Evolutionary conservation across 2,329 filamentous ascomycete genomes (phyloP).

Genomic region (Zymoseptoria brevis): DNA sequence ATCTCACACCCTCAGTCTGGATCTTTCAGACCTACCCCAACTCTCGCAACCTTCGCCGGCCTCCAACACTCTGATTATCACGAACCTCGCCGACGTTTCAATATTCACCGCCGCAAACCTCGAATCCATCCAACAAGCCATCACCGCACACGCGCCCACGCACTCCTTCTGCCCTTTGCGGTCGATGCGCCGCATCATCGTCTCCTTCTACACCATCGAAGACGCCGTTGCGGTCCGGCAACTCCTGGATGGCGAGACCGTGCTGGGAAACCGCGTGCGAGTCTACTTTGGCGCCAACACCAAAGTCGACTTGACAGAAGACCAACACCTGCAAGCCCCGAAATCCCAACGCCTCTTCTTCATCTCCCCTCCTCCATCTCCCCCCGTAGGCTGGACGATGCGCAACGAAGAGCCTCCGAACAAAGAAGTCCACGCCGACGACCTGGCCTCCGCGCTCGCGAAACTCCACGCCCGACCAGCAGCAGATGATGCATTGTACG

Average conservation of each 20-base stretch:
- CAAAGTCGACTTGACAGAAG: constrained; percentile 33
- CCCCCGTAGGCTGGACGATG: constrained; percentile 58
- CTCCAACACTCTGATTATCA: constrained; percentile 78
- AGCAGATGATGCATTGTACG: constrained; percentile 24
- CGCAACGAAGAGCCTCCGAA: constrained; percentile 57
- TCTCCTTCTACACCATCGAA: constrained; percentile 65
- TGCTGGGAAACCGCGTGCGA: constrained; percentile 61
- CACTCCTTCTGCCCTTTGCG: constrained; percentile 74
- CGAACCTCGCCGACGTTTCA: constrained; percentile 64
- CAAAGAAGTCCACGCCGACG: constrained; percentile 56
- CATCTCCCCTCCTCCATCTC: constrained; percentile 56
- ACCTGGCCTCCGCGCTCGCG: constrained; percentile 50
- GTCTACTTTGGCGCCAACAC: constrained; percentile 55
- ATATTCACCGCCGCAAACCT: constrained; percentile 70
- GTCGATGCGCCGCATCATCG: constrained; percentile 73
- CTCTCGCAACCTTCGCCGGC: constrained; percentile 63
- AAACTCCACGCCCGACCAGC: constrained; percentile 40
- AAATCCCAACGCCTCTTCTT: constrained; percentile 57
- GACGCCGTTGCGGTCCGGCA: constrained; percentile 63
- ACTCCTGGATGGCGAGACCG: constrained; percentile 64
- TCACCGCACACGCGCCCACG: constrained; percentile 61
- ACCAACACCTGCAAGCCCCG: constrained; percentile 46
- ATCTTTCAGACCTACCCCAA: constrained; percentile 64
- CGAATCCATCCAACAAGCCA: constrained; percentile 62
- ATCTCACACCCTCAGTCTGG: constrained; percentile 54